Evolutionary conservation across 257 asterid species (phyloP).

Genomic region (Fraxinus americana): DNA sequence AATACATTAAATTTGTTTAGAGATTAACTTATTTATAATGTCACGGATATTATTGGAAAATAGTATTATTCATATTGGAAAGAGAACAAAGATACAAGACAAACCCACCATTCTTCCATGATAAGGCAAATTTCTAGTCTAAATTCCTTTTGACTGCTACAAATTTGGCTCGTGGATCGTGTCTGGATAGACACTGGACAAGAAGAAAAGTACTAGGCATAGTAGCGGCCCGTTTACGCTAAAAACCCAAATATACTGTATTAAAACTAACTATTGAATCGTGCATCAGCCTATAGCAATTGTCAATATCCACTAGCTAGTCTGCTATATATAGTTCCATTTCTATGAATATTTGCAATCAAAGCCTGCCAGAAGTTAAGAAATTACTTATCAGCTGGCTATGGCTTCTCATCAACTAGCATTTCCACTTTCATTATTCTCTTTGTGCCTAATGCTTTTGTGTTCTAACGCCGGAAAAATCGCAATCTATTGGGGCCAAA

Average conservation of each 20-base stretch:
- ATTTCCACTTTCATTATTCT: not conserved
- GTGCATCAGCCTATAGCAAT: not conserved
- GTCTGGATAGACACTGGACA: not conserved
- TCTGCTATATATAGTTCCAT: not conserved
- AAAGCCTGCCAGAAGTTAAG: not conserved
- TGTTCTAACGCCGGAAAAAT: constrained; percentile 11
- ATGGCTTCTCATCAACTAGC: not conserved
- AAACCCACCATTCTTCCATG: too few relatives aligned
- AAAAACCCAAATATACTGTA: not conserved
- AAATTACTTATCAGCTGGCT: not conserved
- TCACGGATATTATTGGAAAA: too few relatives aligned
- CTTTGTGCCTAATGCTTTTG: not conserved
- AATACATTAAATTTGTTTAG: too few relatives aligned
- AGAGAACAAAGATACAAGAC: not conserved
- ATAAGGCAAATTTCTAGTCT: too few relatives aligned
- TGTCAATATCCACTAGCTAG: not conserved
- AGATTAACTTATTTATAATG: not conserved
- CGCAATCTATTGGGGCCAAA: constrained; percentile 28
- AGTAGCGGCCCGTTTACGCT: not conserved
- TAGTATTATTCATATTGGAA: not conserved
- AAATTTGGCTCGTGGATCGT: not conserved
- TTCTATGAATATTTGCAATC: not conserved
- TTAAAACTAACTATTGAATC: not conserved
- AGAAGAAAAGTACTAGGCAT: too few relatives aligned
- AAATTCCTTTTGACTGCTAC: too few relatives aligned